Evolutionary conservation across 2,329 filamentous ascomycete species (phyloP).

Genomic region (Colletotrichum sp.): DNA sequence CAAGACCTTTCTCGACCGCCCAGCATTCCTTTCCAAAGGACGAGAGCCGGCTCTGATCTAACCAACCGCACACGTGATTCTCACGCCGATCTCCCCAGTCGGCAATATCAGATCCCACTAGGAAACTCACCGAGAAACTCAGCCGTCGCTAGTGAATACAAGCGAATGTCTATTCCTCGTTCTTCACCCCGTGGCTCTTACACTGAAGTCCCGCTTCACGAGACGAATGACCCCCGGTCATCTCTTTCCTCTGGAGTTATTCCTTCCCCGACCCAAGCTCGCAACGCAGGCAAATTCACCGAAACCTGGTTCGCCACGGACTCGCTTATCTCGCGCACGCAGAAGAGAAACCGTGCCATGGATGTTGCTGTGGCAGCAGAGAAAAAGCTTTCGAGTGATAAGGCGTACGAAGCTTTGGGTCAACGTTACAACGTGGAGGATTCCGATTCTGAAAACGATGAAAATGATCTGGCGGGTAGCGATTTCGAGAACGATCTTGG

Average conservation of each 20-base stretch:
- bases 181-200: conserved; percentile 50
- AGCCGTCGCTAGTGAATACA: conserved; percentile 48
- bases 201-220: conserved; percentile 52
- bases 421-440: conserved; percentile 50
- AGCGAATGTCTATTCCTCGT: conserved; percentile 48
- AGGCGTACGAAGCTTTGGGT: conserved; percentile 51
- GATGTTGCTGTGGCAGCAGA: conserved; percentile 38
- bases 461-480: conserved; percentile 29
- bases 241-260: conserved; percentile 17
- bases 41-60: conserved; percentile 67
- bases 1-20: conserved; percentile 53
- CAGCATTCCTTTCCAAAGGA: conserved; percentile 81
- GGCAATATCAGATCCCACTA: conserved; percentile 58
- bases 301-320: conserved; percentile 62
- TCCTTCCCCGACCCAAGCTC: conserved; percentile 31
- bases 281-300: conserved; percentile 50
- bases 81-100: conserved; percentile 57
- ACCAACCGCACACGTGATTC: conserved; percentile 61
- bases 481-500: conserved; percentile 27
- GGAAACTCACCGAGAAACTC: conserved; percentile 49
- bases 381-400: conserved; percentile 31
- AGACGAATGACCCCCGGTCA: conserved; percentile 26
- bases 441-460: conserved; percentile 43
- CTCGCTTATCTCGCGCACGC: conserved; percentile 58
- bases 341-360: conserved; percentile 53